Evolutionary conservation across 2,329 filamentous ascomycete species (phyloP), one percentile per base, ranked within the genome.

Genomic region (Fusarium veterinarium): DNA sequence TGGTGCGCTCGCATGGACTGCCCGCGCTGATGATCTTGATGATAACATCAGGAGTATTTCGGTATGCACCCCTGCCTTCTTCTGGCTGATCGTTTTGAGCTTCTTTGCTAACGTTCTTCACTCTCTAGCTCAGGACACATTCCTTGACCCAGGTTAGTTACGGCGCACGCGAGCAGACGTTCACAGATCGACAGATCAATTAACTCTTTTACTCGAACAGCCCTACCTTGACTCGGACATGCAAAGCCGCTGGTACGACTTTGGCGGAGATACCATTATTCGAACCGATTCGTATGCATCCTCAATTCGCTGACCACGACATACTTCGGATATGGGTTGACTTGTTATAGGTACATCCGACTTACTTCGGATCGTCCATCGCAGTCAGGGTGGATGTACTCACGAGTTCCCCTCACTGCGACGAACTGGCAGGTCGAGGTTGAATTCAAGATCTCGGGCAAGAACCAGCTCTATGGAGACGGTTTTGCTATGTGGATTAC

Each of bases 381-480:
- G 78, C 94, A 97, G 84, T 89, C 91, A 78, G 96, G 96, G 79
- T 98, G 93, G 93, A 87, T 98, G 75, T 98, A 95, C 85, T 98
- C 95, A 53, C 90, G 95, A 67, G 94, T 98, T 55, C 96, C 96
- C 33, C 85, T 99, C 77, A 99, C 96, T 14, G 96, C 96, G 49
- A 99, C 95, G 45, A 99, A 99, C 85, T 99, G 96, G 96, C 94
- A 98, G 89, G 92, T 99, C 75, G 93, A 97, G 83, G 89, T 98
- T 73, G 96, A 98, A 80, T 98, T 98, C 86, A 94, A 94, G 84
- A 94, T 99, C 79, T 91, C 94, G 72, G 96, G 96, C 77, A 90
- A 92, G 77, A 93, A 95, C 78, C 93, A 93, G 82, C 90, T 99
- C 42, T 97, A 97, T 80, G 96, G 96, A 77, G 96, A 99, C 83